Evolutionary conservation across 2,329 filamentous ascomycete species (phyloP).

Genomic region (Pseudocercospora vitis): DNA sequence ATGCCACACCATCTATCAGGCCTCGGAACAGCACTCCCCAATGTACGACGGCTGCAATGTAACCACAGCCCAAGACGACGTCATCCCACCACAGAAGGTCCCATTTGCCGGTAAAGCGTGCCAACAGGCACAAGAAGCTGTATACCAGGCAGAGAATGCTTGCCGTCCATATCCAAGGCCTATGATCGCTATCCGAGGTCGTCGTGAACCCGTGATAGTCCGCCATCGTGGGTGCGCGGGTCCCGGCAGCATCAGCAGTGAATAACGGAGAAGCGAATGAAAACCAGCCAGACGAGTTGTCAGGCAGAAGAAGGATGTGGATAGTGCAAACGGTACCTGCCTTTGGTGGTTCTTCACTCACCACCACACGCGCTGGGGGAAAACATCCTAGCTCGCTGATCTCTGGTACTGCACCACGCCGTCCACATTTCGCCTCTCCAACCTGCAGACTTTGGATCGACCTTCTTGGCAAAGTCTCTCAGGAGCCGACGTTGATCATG

Average conservation of each 20-base stretch:
- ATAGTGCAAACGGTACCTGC: constrained; percentile 2
- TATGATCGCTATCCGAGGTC: constrained; percentile 19
- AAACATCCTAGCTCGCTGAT: too few species aligned
- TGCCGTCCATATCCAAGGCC: constrained; percentile 28
- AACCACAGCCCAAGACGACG: constrained; percentile 19
- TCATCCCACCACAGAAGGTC: constrained; percentile 29
- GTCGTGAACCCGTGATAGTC: constrained; percentile 22
- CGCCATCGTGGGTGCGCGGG: constrained; percentile 10
- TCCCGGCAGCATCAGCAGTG: background rate
- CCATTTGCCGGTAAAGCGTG: constrained; percentile 25
- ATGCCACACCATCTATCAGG: constrained; percentile 17
- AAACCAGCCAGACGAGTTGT: background rate
- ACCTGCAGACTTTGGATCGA: background rate
- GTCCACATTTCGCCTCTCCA: background rate
- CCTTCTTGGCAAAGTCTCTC: background rate
- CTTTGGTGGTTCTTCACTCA: background rate
- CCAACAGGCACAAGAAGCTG: constrained; percentile 26
- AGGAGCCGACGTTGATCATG: background rate
- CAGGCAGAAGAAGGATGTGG: background rate
- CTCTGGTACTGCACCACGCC: background rate
- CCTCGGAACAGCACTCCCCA: constrained; percentile 23
- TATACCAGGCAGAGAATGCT: constrained; percentile 24
- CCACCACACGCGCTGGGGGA: background rate
- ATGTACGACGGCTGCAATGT: constrained; percentile 20
- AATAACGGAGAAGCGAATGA: background rate